Evolutionary conservation across 2,329 filamentous ascomycete genomes (phyloP).

Genomic region (Alternaria gaisen): DNA sequence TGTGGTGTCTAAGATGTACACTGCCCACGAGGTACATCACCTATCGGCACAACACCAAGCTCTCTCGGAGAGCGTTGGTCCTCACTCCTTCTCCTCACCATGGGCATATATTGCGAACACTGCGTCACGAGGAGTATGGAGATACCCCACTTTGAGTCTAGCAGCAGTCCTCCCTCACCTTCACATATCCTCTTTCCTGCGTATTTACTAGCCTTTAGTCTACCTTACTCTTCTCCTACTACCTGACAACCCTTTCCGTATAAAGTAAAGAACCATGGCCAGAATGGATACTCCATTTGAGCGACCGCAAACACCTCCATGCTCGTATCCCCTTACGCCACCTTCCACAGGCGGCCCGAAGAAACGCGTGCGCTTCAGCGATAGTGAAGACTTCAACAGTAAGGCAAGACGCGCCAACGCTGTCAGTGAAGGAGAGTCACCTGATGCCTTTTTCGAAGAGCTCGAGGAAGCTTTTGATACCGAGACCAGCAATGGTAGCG

Average conservation of each 20-base stretch:
- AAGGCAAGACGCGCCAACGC: constrained; percentile 7
- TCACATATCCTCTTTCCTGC: neutral
- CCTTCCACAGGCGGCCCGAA: constrained; percentile 26
- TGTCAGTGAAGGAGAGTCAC: constrained; percentile 14
- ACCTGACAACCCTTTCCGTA: neutral
- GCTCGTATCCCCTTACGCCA: constrained; percentile 25
- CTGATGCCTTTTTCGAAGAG: constrained; percentile 16
- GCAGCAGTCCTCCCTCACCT: constrained; percentile 17
- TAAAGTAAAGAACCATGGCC: neutral
- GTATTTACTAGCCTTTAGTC: neutral
- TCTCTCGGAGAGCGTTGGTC: neutral
- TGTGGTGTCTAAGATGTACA: neutral
- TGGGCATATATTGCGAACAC: neutral
- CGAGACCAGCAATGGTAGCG: constrained; percentile 9
- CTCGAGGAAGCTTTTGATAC: constrained; percentile 16
- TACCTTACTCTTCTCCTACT: neutral
- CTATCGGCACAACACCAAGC: too few species aligned
- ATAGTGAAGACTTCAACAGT: neutral
- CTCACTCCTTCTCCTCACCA: constrained; percentile 17
- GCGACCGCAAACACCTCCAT: constrained; percentile 22
- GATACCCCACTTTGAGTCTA: neutral
- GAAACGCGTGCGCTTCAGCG: constrained; percentile 20
- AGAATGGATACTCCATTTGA: constrained; percentile 8
- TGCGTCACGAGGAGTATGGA: constrained; percentile 11
- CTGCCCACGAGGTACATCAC: neutral